A percentile compares a stretch with the other conserved stretches of the same genome.
Evolutionary conservation across 208 protist genomes (phyloP).

Genomic region (Strigomonas oncopelti): DNA sequence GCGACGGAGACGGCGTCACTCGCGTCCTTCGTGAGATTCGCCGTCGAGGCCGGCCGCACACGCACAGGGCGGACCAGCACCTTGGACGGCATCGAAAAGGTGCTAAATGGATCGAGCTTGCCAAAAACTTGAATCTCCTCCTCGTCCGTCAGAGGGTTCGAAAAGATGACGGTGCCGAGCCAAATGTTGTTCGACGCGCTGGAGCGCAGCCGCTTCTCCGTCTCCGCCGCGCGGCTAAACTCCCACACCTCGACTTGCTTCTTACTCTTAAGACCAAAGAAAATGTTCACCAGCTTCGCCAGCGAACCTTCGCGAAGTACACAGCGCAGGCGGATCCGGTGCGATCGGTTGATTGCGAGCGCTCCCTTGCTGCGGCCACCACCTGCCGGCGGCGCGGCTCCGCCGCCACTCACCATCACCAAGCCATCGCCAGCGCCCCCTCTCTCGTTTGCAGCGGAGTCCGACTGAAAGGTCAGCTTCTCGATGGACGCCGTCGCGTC

Average conservation of each 20-base stretch:
- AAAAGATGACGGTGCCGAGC: conserved; percentile 67
- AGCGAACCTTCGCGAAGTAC: conserved; percentile 50
- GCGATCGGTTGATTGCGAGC: conserved; percentile 12
- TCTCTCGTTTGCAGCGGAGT: conserved; percentile 4
- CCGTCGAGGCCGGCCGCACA: neutral
- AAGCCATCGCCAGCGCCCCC: conserved; percentile 7
- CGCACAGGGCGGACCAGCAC: conserved; percentile 4
- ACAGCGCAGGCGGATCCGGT: conserved; percentile 69
- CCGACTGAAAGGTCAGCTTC: conserved; percentile 50
- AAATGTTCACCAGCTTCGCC: conserved; percentile 36
- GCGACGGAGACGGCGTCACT: neutral
- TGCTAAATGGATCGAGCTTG: conserved; percentile 61
- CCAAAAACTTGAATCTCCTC: conserved; percentile 80
- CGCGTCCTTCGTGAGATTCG: neutral
- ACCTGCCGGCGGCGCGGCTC: neutral
- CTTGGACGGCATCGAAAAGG: conserved; percentile 52
- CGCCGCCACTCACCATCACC: neutral
- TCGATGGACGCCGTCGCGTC: conserved; percentile 52
- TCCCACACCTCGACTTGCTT: conserved; percentile 32
- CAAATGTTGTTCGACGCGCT: conserved; percentile 62
- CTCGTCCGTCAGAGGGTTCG: conserved; percentile 61
- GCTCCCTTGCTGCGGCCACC: neutral
- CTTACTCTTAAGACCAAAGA: conserved; percentile 48
- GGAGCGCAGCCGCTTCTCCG: conserved; percentile 38
- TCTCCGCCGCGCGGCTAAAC: conserved; percentile 54